phyloP scores from a whole-genome alignment of 2,329 filamentous ascomycete species.

The Aspergillus hortae region DNA sequence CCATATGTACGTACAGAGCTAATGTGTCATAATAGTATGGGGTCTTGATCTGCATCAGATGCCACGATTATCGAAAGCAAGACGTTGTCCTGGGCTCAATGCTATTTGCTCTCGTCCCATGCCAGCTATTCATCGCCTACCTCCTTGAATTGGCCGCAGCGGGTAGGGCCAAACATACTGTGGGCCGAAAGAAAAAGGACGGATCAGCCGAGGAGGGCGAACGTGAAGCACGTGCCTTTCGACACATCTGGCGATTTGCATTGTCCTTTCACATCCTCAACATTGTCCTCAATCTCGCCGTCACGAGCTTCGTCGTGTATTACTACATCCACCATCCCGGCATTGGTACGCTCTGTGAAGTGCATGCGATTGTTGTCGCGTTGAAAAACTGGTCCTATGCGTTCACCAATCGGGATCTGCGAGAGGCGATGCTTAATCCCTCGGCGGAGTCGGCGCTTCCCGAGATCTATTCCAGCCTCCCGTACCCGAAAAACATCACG shows the following conservation, averaged over 20 bases:
- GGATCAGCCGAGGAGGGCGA: constrained; percentile 55
- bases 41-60: constrained; percentile 85
- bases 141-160: constrained; percentile 83
- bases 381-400: constrained; percentile 95
- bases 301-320: constrained; percentile 84
- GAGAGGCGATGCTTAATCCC: constrained; percentile 83
- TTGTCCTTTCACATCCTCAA: constrained; percentile 80
- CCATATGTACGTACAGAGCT: not conserved
- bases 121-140: constrained; percentile 86
- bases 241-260: constrained; percentile 73
- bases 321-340: constrained; percentile 88
- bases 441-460: constrained; percentile 67
- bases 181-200: constrained; percentile 56
- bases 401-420: constrained; percentile 91
- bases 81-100: constrained; percentile 72
- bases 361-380: constrained; percentile 93
- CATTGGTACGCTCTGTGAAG: constrained; percentile 84
- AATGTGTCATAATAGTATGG: constrained; percentile 65
- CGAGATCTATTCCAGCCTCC: constrained; percentile 74
- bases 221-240: constrained; percentile 61
- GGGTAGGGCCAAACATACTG: constrained; percentile 67
- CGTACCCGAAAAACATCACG: constrained; percentile 89
- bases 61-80: constrained; percentile 78
- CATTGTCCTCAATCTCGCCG: constrained; percentile 72
- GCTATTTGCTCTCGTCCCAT: constrained; percentile 83